Conservation (phyloP, 2,329 filamentous ascomycete species). For the Ceratocystis destructans region DNA sequence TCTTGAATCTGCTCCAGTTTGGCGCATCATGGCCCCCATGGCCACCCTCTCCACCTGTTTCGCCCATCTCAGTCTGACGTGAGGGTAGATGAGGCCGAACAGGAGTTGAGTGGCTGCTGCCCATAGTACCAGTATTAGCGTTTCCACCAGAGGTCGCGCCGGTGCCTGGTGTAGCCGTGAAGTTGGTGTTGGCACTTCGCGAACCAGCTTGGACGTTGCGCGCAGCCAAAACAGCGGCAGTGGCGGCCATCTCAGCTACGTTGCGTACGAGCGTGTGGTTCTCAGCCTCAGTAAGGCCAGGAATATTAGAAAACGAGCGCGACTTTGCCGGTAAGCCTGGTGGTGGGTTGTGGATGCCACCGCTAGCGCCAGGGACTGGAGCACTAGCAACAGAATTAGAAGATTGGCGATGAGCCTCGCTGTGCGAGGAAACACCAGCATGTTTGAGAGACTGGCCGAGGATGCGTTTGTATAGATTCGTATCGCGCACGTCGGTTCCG, state of each 20-base stretch:
- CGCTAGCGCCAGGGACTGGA: slow-evolving; percentile 21
- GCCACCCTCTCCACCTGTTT: slow-evolving; percentile 26
- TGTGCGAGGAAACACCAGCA: slow-evolving; percentile 43
- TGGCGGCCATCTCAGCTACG: slow-evolving; percentile 86
- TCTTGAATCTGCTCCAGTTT: slow-evolving; percentile 91
- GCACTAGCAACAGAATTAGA: slow-evolving; percentile 31
- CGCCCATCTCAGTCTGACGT: slow-evolving; percentile 22
- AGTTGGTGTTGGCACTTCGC: background rate
- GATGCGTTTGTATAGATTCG: slow-evolving; percentile 83
- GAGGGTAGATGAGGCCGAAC: slow-evolving; percentile 9
- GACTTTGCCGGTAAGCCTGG: slow-evolving; percentile 34
- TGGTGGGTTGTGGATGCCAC: slow-evolving; percentile 23
- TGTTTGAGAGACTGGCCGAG: slow-evolving; percentile 80
- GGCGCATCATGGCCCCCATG: slow-evolving; percentile 88
- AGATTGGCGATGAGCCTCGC: slow-evolving; percentile 31
- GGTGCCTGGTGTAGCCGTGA: background rate
- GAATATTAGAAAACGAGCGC: slow-evolving; percentile 38
- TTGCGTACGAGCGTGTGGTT: slow-evolving; percentile 70
- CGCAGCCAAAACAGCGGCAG: slow-evolving; percentile 74
- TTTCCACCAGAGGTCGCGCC: background rate
- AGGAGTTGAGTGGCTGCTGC: background rate
- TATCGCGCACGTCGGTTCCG: slow-evolving; percentile 64
- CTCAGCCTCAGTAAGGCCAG: slow-evolving; percentile 67
- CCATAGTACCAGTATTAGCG: background rate
- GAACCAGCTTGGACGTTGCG: slow-evolving; percentile 44